These are phyloP conservation scores for Logfia minima DNA, from an alignment of 129 eudicot species.

Conservation along the genomic window DNA sequence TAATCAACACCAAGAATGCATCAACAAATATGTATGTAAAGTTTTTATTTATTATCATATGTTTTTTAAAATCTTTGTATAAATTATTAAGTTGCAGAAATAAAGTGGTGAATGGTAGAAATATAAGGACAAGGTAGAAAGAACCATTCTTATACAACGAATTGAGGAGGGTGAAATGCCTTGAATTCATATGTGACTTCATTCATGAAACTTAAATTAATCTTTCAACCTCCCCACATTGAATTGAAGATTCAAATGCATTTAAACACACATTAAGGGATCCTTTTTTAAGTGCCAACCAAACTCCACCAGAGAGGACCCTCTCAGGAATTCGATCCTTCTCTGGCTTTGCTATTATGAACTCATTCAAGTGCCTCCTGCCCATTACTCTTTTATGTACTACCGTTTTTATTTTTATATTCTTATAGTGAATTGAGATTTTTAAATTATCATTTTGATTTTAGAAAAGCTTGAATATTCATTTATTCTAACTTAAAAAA, in stretches of 20 bases:
- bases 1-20: not conserved
- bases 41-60: not conserved
- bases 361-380: slow-evolving; percentile 34
- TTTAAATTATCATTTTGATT: not conserved
- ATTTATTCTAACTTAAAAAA: too few relatives aligned
- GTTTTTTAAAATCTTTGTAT: not conserved
- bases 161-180: slow-evolving; percentile 35
- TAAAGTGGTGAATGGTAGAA: slow-evolving; percentile 6
- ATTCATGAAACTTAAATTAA: slow-evolving; percentile 42
- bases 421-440: slow-evolving; percentile 1
- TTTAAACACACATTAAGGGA: slow-evolving; percentile 39
- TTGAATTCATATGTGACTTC: slow-evolving; percentile 37
- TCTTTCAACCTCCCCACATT: slow-evolving; percentile 33
- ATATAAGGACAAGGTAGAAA: slow-evolving; percentile 11
- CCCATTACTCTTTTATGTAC: slow-evolving; percentile 37
- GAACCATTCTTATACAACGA: slow-evolving; percentile 17
- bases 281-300: slow-evolving; percentile 45
- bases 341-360: slow-evolving; percentile 40
- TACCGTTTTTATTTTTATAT: slow-evolving; percentile 21
- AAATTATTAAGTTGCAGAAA: not conserved
- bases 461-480: too few relatives aligned
- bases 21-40: not conserved
- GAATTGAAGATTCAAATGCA: slow-evolving; percentile 38
- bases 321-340: slow-evolving; percentile 32
- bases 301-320: slow-evolving; percentile 32